These are phyloP conservation scores for Pulveroboletus ravenelii DNA, from an alignment of 768 basidiomycete species.

Conservation along the genomic window DNA sequence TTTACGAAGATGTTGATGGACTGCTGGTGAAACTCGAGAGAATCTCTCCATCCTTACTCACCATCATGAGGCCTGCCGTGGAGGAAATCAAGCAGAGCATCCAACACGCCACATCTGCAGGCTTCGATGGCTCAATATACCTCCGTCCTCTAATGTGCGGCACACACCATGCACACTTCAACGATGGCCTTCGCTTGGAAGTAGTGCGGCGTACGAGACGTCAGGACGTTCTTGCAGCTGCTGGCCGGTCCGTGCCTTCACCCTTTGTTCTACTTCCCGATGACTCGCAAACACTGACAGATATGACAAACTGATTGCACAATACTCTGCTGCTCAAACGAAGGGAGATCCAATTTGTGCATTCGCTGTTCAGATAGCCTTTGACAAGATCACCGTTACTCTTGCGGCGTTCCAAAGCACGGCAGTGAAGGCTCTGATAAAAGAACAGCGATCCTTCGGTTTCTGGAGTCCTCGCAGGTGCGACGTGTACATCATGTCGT, in stretches of 20 bases:
- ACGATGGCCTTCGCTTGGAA: slow-evolving; percentile 71
- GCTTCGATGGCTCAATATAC: slow-evolving; percentile 56
- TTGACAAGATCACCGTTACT: slow-evolving; percentile 71
- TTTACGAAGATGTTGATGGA: slow-evolving; percentile 59
- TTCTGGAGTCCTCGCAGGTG: slow-evolving; percentile 88
- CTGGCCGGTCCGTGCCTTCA: slow-evolving; percentile 56
- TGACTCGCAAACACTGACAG: slow-evolving; percentile 32
- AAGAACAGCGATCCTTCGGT: slow-evolving; percentile 78
- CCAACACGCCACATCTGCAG: slow-evolving; percentile 53
- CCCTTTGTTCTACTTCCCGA: background rate
- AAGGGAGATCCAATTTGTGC: slow-evolving; percentile 57
- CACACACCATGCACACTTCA: slow-evolving; percentile 59
- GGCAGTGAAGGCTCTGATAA: slow-evolving; percentile 64
- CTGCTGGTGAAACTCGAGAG: slow-evolving; percentile 55
- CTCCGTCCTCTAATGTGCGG: slow-evolving; percentile 76
- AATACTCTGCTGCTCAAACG: slow-evolving; percentile 53
- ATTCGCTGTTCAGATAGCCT: slow-evolving; percentile 68
- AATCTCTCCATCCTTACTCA: slow-evolving; percentile 48
- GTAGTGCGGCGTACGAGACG: slow-evolving; percentile 63
- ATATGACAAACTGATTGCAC: slow-evolving; percentile 66
- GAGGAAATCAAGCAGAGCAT: slow-evolving; percentile 63
- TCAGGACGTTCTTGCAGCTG: slow-evolving; percentile 70
- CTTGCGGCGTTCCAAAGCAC: slow-evolving; percentile 65
- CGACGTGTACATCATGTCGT: slow-evolving; percentile 82
- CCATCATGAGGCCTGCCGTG: slow-evolving; percentile 45